Evolutionary conservation across 2,329 filamentous ascomycete species (phyloP).

Genomic region (Fusarium euwallaceae): DNA sequence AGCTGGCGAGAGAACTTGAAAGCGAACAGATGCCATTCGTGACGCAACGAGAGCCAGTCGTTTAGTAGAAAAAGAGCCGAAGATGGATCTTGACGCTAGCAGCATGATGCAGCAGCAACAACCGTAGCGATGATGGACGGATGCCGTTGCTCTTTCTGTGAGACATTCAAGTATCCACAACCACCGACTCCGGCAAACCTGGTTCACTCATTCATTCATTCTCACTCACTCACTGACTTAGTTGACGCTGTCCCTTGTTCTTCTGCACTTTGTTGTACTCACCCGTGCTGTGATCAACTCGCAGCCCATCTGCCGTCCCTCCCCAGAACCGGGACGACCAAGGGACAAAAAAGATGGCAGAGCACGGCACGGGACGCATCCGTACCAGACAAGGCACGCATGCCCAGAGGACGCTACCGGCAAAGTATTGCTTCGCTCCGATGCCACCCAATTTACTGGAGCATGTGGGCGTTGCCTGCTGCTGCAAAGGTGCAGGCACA

Average conservation of each 20-base stretch:
- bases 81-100: conserved; percentile 19
- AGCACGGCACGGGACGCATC: conserved; percentile 10
- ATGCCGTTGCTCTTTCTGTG: conserved; percentile 17
- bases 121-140: background rate
- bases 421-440: conserved; percentile 10
- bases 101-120: conserved; percentile 19
- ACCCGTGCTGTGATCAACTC: background rate
- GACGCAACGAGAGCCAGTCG: conserved; percentile 4
- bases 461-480: conserved; percentile 2
- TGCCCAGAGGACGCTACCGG: conserved; percentile 9
- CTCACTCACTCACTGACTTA: conserved; percentile 12
- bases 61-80: background rate
- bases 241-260: background rate
- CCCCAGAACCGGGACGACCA: conserved; percentile 22
- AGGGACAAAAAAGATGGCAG: background rate
- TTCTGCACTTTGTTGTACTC: background rate
- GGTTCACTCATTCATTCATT: conserved; percentile 20
- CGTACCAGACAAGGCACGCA: background rate
- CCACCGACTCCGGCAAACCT: conserved; percentile 18
- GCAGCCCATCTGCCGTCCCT: conserved; percentile 18
- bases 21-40: background rate
- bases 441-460: conserved; percentile 34
- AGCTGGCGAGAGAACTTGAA: background rate
- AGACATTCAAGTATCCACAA: conserved; percentile 31
- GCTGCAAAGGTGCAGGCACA: conserved; percentile 11